Evolutionary conservation across 2,329 filamentous ascomycete species (phyloP).

Genomic region (Trichoderma breve): DNA sequence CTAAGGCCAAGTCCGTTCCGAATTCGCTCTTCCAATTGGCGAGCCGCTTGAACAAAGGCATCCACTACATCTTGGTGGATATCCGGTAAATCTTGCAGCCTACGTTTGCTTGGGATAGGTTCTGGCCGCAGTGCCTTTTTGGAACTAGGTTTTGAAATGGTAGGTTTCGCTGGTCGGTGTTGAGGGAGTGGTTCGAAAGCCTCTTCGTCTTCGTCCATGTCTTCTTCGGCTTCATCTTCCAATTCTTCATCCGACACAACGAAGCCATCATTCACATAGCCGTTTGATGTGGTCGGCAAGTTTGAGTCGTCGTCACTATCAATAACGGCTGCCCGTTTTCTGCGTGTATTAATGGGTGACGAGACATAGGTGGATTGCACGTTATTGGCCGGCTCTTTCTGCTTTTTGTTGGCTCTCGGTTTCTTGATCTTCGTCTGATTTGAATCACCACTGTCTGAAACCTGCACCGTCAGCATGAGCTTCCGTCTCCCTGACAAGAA

Average conservation of each 20-base stretch:
- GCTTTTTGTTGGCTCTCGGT: constrained; percentile 37
- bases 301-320: constrained; percentile 33
- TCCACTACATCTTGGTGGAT: constrained; percentile 63
- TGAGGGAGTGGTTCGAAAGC: constrained; percentile 46
- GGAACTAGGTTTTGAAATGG: constrained; percentile 24
- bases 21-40: constrained; percentile 57
- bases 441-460: constrained; percentile 33
- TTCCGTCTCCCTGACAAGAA: constrained; percentile 47
- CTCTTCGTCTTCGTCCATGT: constrained; percentile 31
- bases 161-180: constrained; percentile 37
- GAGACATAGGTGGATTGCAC: constrained; percentile 50
- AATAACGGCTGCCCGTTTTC: constrained; percentile 27
- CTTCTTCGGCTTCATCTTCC: constrained; percentile 37
- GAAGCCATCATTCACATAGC: constrained; percentile 51
- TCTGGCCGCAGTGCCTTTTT: constrained; percentile 42
- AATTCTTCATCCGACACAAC: constrained; percentile 42
- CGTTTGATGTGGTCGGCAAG: constrained; percentile 43
- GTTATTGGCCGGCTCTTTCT: constrained; percentile 38
- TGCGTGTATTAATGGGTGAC: constrained; percentile 46
- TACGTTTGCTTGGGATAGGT: constrained; percentile 58
- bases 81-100: constrained; percentile 53
- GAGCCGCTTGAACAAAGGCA: constrained; percentile 63
- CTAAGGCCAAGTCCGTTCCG: constrained; percentile 58
- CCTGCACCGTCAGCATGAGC: constrained; percentile 45
- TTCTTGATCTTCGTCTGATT: constrained; percentile 36